Percentiles rank a stretch among this genome's conserved stretches.
These are phyloP conservation scores for Stenogyne calaminthoides DNA, from an alignment of 305 asterid species.

Conservation along the genomic window DNA sequence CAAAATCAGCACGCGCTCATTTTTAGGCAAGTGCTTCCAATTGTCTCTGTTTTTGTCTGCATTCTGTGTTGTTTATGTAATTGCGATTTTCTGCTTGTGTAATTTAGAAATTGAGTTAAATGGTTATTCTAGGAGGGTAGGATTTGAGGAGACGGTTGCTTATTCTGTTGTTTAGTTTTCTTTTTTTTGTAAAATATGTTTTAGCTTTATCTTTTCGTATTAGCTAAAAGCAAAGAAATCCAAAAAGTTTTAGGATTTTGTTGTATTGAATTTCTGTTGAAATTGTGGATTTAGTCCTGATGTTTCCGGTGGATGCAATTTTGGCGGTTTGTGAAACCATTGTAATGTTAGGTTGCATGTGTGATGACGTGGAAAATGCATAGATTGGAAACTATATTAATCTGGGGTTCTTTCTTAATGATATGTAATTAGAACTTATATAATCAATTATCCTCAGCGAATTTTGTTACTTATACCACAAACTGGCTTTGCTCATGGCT, in stretches of 20 bases:
- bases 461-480: background rate
- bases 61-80: constrained; percentile 17
- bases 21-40: constrained; percentile 34
- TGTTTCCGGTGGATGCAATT: background rate
- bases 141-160: constrained; percentile 12
- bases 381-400: background rate
- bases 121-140: constrained; percentile 8
- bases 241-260: background rate
- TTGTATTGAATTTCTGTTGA: background rate
- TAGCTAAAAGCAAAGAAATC: constrained; percentile 2
- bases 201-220: background rate
- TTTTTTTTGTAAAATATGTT: constrained; percentile 15
- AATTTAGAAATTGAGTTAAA: background rate
- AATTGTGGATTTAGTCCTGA: background rate
- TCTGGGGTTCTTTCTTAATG: background rate
- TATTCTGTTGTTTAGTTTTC: constrained; percentile 14
- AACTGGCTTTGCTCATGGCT: background rate
- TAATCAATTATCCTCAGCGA: background rate
- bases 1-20: constrained; percentile 18
- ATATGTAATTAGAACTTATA: background rate
- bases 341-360: background rate
- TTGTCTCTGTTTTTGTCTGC: background rate
- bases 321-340: background rate
- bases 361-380: background rate
- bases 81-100: constrained; percentile 18